Conservation (phyloP, 2,329 filamentous ascomycete species). For the Parascedosporium putredinis region DNA sequence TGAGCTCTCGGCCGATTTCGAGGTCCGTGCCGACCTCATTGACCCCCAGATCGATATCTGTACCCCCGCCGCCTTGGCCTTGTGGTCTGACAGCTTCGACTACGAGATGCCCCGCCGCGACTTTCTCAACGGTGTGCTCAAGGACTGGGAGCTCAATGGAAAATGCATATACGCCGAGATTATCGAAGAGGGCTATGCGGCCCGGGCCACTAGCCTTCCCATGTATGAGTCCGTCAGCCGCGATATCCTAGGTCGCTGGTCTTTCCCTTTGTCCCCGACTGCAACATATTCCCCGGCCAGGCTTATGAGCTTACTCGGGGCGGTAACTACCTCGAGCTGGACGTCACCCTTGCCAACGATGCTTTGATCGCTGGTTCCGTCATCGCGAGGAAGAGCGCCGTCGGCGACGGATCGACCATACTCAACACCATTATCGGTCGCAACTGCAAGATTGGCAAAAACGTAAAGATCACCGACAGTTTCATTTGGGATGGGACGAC, state of each 20-base stretch:
- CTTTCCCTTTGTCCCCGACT: slow-evolving; percentile 81
- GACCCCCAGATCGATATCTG: slow-evolving; percentile 96
- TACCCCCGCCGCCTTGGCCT: slow-evolving; percentile 83
- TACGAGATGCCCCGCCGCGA: slow-evolving; percentile 83
- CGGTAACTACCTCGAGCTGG: slow-evolving; percentile 49
- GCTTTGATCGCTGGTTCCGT: slow-evolving; percentile 61
- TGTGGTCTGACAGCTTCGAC: slow-evolving; percentile 97
- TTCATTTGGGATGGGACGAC: slow-evolving; percentile 81
- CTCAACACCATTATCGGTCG: slow-evolving; percentile 72
- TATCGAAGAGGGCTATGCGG: slow-evolving; percentile 71
- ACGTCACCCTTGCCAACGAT: slow-evolving; percentile 63
- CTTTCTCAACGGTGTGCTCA: slow-evolving; percentile 84
- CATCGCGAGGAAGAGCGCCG: slow-evolving; percentile 63
- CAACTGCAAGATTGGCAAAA: slow-evolving; percentile 75
- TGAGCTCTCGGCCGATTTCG: slow-evolving; percentile 59
- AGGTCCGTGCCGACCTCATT: slow-evolving; percentile 77
- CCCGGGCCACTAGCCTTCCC: slow-evolving; percentile 73
- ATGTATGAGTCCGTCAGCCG: slow-evolving; percentile 83
- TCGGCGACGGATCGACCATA: slow-evolving; percentile 63
- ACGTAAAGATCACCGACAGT: slow-evolving; percentile 67
- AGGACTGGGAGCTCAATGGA: slow-evolving; percentile 93
- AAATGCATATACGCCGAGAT: slow-evolving; percentile 94
- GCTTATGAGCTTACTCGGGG: slow-evolving; percentile 52
- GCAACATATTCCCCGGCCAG: slow-evolving; percentile 69
- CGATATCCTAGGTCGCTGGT: slow-evolving; percentile 79